Evolutionary conservation across 1,284 basidiomycete genomes (phyloP), one percentile per base, ranked within the genome.

Genomic region (Trametes versicolor): DNA sequence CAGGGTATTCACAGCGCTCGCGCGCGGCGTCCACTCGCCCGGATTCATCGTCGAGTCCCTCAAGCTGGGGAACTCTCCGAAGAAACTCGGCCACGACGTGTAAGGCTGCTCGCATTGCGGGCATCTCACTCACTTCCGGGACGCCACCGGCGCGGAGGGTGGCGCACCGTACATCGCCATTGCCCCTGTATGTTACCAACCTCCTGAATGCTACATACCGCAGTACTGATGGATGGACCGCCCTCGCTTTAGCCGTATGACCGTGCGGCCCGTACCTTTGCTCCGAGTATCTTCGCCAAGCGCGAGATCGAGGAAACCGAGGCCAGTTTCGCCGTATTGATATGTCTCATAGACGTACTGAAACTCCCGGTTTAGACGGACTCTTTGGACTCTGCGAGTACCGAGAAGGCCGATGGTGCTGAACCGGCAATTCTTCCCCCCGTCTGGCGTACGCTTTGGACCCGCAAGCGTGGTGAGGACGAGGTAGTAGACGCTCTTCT

Each of bases 81-180:
- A 54, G 34, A 63, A 63, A 34, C 27, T 47, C 23, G 50, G 41
- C 2, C 55, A 58, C 43, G 56, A 63, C 8, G 56, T 63, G 39
- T 58, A 63, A n/a, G n/a, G n/a, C 21, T 63, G 56, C 50, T 63
- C 56, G 19, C 41, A 41, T 5, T 58, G 62, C 21, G 50, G 50
- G 3, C 47, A 49, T 13, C 51, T 63, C 12, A 63, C 56, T 23
- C 34, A 23, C 19, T 54, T 49, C 27, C 45, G 21, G 4, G 57
- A 55, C 36, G 21, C 34, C 4, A 27, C 57, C 15, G 62, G 51
- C 4, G 62, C 39, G 19, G 52, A 63, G 23, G 62, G 62, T 8
- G 25, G 41, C 17, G 53, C 53, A n/a, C 57, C 39, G 8, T 41
- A 63, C 21, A 63, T 63, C 52, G n/a, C 23, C 41, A 12, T 54